phyloP scores from a whole-genome alignment of 371 early-diverging fungal genomes.

The Cokeromyces recurvatus region DNA sequence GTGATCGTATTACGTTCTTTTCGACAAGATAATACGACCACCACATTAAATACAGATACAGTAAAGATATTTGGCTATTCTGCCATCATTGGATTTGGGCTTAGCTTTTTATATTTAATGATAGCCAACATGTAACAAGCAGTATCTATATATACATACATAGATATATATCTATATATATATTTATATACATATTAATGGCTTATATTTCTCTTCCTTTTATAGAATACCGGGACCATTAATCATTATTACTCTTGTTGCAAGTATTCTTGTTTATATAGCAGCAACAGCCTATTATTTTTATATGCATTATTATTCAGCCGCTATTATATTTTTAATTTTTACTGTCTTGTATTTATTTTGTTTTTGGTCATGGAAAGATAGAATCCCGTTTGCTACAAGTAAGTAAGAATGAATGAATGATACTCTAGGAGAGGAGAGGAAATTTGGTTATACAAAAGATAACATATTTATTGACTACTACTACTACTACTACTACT shows the following conservation, averaged over 20 bases:
- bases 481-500: too few relatives aligned
- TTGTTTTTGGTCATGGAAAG: constrained; percentile 46
- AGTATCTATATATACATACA: neutral
- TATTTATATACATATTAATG: neutral
- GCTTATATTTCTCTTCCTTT: neutral
- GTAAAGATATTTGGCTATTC: constrained; percentile 51
- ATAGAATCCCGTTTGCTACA: constrained; percentile 55
- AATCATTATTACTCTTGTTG: constrained; percentile 40
- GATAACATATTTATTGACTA: too few relatives aligned
- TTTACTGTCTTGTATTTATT: constrained; percentile 39
- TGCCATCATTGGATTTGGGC: constrained; percentile 46
- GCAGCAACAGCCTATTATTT: constrained; percentile 52
- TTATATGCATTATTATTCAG: constrained; percentile 43
- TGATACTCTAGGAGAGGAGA: too few relatives aligned
- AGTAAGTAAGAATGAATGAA: too few relatives aligned
- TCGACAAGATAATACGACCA: constrained; percentile 21
- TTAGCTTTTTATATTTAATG: constrained; percentile 49
- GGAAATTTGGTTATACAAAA: too few relatives aligned
- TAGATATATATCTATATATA: too few relatives aligned
- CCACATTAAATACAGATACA: constrained; percentile 37
- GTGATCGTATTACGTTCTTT: constrained; percentile 18
- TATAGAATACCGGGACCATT: constrained; percentile 33
- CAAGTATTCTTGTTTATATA: constrained; percentile 47
- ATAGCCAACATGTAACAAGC: constrained; percentile 45
- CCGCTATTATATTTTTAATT: constrained; percentile 47